Conservation (phyloP, 2,329 filamentous ascomycete species). For the Penicillium concentricum region DNA sequence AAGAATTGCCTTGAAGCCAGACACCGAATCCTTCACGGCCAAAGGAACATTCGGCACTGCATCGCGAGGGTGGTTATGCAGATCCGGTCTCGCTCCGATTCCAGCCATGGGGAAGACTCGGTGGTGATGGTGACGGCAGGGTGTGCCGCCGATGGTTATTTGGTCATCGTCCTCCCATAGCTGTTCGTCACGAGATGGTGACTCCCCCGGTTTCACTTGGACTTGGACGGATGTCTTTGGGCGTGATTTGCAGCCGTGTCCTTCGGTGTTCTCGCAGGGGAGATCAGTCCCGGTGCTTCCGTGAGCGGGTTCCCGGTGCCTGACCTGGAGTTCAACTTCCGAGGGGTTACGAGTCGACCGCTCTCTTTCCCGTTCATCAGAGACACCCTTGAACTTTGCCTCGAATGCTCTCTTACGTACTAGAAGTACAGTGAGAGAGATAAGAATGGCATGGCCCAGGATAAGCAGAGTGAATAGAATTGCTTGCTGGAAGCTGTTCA, state of each 20-base stretch:
- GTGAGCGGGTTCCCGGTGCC: background rate
- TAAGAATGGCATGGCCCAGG: conserved; percentile 65
- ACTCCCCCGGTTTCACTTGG: conserved; percentile 1
- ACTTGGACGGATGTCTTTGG: conserved; percentile 4
- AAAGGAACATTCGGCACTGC: conserved; percentile 22
- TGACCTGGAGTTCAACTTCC: conserved; percentile 6
- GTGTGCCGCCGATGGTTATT: conserved; percentile 24
- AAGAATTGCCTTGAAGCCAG: conserved; percentile 25
- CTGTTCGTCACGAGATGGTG: conserved; percentile 8
- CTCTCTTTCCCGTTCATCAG: conserved; percentile 32
- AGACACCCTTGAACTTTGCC: conserved; percentile 57
- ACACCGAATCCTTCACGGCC: conserved; percentile 16
- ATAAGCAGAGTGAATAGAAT: conserved; percentile 65
- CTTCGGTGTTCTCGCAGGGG: background rate
- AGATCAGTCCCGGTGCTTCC: background rate
- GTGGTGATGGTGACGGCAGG: conserved; percentile 22
- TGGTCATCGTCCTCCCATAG: conserved; percentile 35
- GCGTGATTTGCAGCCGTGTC: background rate
- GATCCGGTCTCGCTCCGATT: conserved; percentile 35
- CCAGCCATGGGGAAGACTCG: conserved; percentile 37
- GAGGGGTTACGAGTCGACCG: conserved; percentile 12
- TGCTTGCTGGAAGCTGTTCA: conserved; percentile 68
- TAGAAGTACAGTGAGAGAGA: conserved; percentile 63
- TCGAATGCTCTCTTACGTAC: conserved; percentile 63
- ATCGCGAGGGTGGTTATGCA: conserved; percentile 35